A percentile compares a stretch with the other conserved stretches of the same genome.
phyloP scores from a whole-genome alignment of 2,329 filamentous ascomycete species.

The Ceratocystis variospora region DNA sequence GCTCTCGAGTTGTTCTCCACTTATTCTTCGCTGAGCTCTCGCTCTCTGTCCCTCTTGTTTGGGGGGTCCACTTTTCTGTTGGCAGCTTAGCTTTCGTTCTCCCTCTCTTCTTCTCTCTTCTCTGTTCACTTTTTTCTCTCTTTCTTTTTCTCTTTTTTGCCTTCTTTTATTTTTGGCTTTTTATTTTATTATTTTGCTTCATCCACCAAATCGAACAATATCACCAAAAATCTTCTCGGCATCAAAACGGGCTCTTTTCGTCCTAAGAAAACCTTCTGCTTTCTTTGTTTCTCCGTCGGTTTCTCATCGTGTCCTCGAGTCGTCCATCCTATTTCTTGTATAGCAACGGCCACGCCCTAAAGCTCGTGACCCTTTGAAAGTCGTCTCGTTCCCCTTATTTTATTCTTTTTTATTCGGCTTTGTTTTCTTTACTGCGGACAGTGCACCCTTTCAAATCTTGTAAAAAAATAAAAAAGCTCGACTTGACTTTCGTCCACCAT shows the following conservation, averaged over 20 bases:
- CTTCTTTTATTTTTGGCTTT: neutral
- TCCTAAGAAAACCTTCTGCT: neutral
- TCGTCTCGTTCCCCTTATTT: neutral
- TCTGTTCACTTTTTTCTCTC: neutral
- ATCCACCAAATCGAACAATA: neutral
- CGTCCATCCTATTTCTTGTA: neutral
- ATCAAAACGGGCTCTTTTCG: neutral
- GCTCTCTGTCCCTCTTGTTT: neutral
- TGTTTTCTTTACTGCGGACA: conserved; percentile 1
- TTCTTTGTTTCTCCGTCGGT: neutral
- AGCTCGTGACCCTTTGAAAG: conserved; percentile 1
- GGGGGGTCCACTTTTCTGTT: neutral
- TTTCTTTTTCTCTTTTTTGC: neutral
- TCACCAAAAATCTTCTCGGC: neutral
- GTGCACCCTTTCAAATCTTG: neutral
- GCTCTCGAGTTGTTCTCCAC: neutral
- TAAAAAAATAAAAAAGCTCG: neutral
- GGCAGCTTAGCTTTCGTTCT: neutral
- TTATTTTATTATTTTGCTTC: neutral
- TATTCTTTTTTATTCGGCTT: neutral
- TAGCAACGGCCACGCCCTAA: neutral
- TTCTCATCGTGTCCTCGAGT: neutral
- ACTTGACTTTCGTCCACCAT: conserved; percentile 29
- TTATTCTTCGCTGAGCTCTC: neutral
- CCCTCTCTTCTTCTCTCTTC: neutral